Evolutionary conservation across 2,329 filamentous ascomycete species (phyloP), one percentile per base, ranked within the genome.

Genomic region (Orbilia javanica): DNA sequence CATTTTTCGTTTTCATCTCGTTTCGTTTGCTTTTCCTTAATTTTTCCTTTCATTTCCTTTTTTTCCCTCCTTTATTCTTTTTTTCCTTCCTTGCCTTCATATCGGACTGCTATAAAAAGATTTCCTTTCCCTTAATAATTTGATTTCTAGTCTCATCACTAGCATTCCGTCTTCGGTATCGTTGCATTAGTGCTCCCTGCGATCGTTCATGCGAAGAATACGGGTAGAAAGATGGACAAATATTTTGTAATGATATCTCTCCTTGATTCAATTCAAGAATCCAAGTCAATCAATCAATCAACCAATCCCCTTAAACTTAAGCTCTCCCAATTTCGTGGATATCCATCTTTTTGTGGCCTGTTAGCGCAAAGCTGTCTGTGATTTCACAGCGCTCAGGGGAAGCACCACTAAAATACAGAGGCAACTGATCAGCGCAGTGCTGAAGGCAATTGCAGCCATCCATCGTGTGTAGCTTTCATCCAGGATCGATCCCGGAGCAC

Each of bases 191-290:
- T 29, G 34, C 34, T 4, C 55, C 34, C 65, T 27, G 44, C 20
- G 27, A 11, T 42, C 46, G 27, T 69, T 57, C 39, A 55, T 71
- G 66, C 67, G 34, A n/a, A 34, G 48, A 67, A 63, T 55, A 77
- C 50, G 29, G 66, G 53, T 60, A 50, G 52, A 71, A 67, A 44
- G 29, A 42, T 52, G 57, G 60, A 66, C 36, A 53, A 46, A 55
- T 67, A 77, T 63, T 71, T 39, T 77, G 66, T 77, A 77, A 71
- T 71, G 66, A 71, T 67, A 77, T 77, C 50, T 70, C 31, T 65
- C 60, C 46, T 65, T 76, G 55, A 69, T 76, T 65, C 55, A 42
- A 76, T 76, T 76, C 71, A 53, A 57, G 50, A 50, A 67, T 50
- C 31, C 25, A 36, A 52, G 13, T 36, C 34, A 15, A 39, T 39